Evolutionary conservation across 2,329 filamentous ascomycete species (phyloP).

Genomic region (Phyllosticta citribraziliensis): DNA sequence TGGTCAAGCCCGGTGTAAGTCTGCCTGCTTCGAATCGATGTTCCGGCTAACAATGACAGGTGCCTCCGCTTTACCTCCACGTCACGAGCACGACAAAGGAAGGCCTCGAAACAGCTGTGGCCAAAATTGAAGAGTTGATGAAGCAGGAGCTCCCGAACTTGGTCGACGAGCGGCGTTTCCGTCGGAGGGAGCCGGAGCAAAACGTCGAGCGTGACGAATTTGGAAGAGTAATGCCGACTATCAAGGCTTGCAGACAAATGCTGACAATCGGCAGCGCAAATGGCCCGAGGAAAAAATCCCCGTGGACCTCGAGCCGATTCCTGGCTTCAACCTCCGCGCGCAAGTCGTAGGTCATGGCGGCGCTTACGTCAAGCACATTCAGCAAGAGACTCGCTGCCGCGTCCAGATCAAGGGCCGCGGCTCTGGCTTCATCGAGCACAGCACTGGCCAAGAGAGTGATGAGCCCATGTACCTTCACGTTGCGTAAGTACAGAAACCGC

Average conservation of each 20-base stretch:
- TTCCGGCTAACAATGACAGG: constrained; percentile 42
- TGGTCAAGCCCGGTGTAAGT: constrained; percentile 86
- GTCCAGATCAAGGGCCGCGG: constrained; percentile 97
- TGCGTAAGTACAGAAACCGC: constrained; percentile 50
- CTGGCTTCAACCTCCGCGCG: constrained; percentile 89
- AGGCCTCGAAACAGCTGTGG: constrained; percentile 80
- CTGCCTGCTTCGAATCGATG: neutral
- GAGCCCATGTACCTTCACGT: constrained; percentile 96
- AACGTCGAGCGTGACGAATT: constrained; percentile 77
- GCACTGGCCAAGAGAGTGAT: constrained; percentile 83
- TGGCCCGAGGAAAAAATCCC: constrained; percentile 96
- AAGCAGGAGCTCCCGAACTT: constrained; percentile 91
- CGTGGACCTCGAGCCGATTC: constrained; percentile 80
- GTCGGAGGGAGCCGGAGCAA: constrained; percentile 67
- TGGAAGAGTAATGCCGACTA: constrained; percentile 55
- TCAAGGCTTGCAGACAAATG: neutral
- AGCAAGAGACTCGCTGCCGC: constrained; percentile 86
- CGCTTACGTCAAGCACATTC: constrained; percentile 95
- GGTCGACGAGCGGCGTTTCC: constrained; percentile 88
- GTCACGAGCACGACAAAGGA: constrained; percentile 87
- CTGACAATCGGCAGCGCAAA: constrained; percentile 60
- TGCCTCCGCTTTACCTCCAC: constrained; percentile 87
- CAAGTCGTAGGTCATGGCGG: constrained; percentile 93
- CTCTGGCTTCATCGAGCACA: constrained; percentile 84
- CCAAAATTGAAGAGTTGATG: constrained; percentile 89